Evolutionary conservation across 768 basidiomycete species (phyloP), one percentile per base, ranked within the genome.

Genomic region (Podaxis sp.): DNA sequence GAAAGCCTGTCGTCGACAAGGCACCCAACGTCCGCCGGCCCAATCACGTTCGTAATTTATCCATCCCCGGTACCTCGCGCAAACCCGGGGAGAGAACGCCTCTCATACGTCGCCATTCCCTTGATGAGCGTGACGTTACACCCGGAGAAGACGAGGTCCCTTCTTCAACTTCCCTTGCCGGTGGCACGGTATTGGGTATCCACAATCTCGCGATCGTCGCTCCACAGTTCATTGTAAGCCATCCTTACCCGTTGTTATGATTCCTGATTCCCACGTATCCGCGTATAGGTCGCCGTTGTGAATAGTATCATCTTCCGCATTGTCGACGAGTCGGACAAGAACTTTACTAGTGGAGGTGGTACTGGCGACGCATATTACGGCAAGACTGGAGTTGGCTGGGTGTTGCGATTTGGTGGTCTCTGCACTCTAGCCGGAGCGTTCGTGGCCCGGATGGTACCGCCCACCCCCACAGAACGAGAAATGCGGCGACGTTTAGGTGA

Each of bases 131-230:
- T 46, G 79, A 84, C 12, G 71, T 71, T 38, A 73, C 73, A 48
- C 67, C 71, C 5, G 77, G 76, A 20, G 78, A 75, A 22, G 77
- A 78, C 44, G 78, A 74, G 17, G 73, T 70, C 30, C 56, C 67
- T 36, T 73, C 80, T 28, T 68, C 74, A 3, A 76, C 80, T 41
- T 84, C 86, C 22, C 79, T 89, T 52, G 89, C 91, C 2, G 95
- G 95, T 17, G 95, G 95, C 8, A 97, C 96, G 1, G 87, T 96
- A 41, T 83, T 97, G 46, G 96, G 96, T 2, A 95, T 98, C 44
- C 96, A 98, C 71, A 98, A 98, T 71, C 80, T 98, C 17, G 92
- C 96, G 4, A 95, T 98, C 64, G 96, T 98, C 28, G 87, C 94
- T 77, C 96, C 96, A 22, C 96, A 98, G 68, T 91, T 98, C 71